phyloP scores from a whole-genome alignment of 2,329 filamentous ascomycete species.

The Cercospora sp. region DNA sequence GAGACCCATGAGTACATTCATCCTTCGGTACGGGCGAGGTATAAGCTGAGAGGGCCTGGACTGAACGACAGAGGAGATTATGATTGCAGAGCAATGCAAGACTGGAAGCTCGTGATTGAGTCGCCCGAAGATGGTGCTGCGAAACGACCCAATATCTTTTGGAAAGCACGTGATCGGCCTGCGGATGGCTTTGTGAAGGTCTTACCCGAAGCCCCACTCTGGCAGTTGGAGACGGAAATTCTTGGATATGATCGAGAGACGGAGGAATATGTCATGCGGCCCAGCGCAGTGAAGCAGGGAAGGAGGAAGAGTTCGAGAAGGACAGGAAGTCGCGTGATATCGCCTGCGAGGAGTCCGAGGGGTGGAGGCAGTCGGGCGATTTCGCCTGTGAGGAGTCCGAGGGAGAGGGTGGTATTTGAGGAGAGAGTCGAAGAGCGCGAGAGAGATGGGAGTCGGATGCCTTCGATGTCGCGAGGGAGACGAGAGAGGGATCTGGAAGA shows the following conservation, averaged over 20 bases:
- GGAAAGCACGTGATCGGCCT: constrained; percentile 42
- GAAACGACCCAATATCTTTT: constrained; percentile 44
- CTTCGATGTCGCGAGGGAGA: not conserved
- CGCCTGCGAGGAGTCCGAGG: constrained; percentile 1
- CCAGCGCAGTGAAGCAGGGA: constrained; percentile 23
- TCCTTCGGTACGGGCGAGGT: constrained; percentile 49
- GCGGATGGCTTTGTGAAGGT: constrained; percentile 42
- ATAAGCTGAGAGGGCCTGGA: constrained; percentile 50
- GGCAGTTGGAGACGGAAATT: constrained; percentile 47
- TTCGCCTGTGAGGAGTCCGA: constrained; percentile 5
- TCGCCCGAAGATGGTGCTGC: constrained; percentile 38
- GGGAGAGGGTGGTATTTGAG: constrained; percentile 1
- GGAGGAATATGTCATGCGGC: constrained; percentile 42
- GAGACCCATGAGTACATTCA: constrained; percentile 56
- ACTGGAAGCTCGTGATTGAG: constrained; percentile 52
- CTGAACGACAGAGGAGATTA: constrained; percentile 49
- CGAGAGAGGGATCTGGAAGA: not conserved
- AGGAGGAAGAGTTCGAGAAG: constrained; percentile 22
- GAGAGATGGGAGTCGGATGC: not conserved
- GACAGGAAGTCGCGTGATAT: constrained; percentile 12
- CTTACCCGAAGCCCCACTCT: constrained; percentile 49
- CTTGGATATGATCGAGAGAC: constrained; percentile 44
- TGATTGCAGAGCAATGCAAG: constrained; percentile 46
- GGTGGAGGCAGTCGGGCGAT: constrained; percentile 1
- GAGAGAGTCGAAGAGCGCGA: constrained; percentile 1